These are phyloP conservation scores for Margaritispora aquatica DNA, from an alignment of 495 filamentous ascomycete species.

Conservation along the genomic window DNA sequence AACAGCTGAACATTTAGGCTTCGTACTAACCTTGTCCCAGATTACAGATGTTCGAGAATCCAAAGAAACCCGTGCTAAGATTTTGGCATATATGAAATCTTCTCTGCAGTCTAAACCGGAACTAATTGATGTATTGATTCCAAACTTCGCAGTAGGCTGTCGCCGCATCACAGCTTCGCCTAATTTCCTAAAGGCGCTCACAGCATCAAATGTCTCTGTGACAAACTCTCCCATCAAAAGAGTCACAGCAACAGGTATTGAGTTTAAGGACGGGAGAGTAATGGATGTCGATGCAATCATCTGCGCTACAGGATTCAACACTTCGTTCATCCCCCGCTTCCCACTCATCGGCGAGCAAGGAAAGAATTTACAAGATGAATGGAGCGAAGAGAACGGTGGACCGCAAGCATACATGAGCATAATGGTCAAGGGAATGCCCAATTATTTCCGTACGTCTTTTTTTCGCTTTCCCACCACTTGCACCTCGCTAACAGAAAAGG, in stretches of 20 bases:
- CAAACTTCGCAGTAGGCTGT: constrained; percentile 57
- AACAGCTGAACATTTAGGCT: too few relatives aligned
- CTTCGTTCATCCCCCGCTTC: constrained; percentile 50
- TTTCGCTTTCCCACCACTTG: background rate
- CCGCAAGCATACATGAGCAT: constrained; percentile 58
- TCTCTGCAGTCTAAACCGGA: too few relatives aligned
- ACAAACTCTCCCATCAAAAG: constrained; percentile 37
- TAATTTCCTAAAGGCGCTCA: constrained; percentile 62
- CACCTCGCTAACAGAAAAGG: background rate
- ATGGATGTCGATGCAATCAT: constrained; percentile 32
- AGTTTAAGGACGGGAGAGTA: background rate
- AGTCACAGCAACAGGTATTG: background rate
- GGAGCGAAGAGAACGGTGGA: constrained; percentile 42
- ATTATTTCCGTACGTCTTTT: constrained; percentile 39
- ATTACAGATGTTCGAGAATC: too few relatives aligned
- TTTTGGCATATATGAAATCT: too few relatives aligned
- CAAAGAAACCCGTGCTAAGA: too few relatives aligned
- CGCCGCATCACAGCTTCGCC: constrained; percentile 62
- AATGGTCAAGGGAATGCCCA: constrained; percentile 55
- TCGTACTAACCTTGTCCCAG: too few relatives aligned
- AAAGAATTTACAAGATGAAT: constrained; percentile 36
- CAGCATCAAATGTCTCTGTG: constrained; percentile 53
- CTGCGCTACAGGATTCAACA: constrained; percentile 62
- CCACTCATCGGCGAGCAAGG: constrained; percentile 44
- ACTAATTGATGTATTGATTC: too few relatives aligned